These are phyloP conservation scores for Furcasterigmium sp. DNA, from an alignment of 2,329 filamentous ascomycete species.

Conservation along the genomic window DNA sequence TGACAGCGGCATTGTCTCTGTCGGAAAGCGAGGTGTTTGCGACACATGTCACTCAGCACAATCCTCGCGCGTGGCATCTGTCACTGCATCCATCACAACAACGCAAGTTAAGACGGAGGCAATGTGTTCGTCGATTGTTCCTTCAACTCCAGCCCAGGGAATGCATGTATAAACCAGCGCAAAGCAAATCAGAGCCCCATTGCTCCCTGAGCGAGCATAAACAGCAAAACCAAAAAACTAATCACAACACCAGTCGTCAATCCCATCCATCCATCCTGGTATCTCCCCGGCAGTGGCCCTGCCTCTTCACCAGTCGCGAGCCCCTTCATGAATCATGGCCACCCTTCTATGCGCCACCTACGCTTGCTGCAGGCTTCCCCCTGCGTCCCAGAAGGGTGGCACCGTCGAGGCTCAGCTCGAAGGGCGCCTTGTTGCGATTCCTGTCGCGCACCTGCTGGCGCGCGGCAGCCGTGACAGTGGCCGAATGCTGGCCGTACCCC, in stretches of 20 bases:
- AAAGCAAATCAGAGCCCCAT: neutral
- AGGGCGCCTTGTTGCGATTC: slow-evolving; percentile 69
- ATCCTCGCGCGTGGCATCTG: too few species aligned
- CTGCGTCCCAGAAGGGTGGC: slow-evolving; percentile 79
- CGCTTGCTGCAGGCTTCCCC: slow-evolving; percentile 44
- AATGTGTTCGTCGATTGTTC: neutral
- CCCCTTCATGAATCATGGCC: slow-evolving; percentile 5
- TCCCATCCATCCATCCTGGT: too few species aligned
- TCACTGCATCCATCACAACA: too few species aligned
- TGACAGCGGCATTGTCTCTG: too few species aligned
- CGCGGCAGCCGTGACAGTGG: slow-evolving; percentile 77
- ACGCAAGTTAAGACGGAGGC: too few species aligned
- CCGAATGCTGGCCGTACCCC: slow-evolving; percentile 86
- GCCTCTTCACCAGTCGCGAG: slow-evolving; percentile 1
- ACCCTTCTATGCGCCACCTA: slow-evolving; percentile 19
- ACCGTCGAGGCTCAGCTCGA: slow-evolving; percentile 88
- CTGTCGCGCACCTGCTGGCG: slow-evolving; percentile 69
- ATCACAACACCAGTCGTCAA: neutral
- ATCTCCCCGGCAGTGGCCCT: too few species aligned
- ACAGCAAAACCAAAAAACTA: neutral
- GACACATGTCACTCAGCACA: too few species aligned
- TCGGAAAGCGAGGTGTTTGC: too few species aligned
- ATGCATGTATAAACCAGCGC: neutral
- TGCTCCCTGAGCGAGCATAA: neutral
- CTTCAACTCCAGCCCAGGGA: neutral